Percentiles rank a stretch among this genome's conserved stretches.
Evolutionary conservation across 257 asterid genomes (phyloP).

Genomic region (Nicotiana attenuata): DNA sequence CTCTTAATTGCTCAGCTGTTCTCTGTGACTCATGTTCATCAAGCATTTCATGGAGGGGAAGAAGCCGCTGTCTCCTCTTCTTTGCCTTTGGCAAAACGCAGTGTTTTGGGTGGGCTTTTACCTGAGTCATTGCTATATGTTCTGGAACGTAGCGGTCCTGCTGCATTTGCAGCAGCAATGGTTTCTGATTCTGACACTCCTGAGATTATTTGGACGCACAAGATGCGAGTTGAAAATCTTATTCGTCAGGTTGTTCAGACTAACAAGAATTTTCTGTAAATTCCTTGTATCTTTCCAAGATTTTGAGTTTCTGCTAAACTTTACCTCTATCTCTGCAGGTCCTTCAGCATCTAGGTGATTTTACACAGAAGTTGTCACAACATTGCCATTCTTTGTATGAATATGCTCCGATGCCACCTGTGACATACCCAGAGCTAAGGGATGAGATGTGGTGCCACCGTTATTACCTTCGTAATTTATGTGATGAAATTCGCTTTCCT

Average conservation of each 20-base stretch:
- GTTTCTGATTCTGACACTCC: constrained; percentile 99
- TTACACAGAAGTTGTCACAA: constrained; percentile 88
- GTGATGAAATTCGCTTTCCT: constrained; percentile 96
- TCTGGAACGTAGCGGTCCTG: constrained; percentile 93
- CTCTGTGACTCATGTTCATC: constrained; percentile 86
- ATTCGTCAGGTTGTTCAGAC: constrained; percentile 68
- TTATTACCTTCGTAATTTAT: constrained; percentile 82
- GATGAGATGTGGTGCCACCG: constrained; percentile 99
- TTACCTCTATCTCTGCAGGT: constrained; percentile 45
- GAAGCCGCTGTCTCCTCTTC: constrained; percentile 97
- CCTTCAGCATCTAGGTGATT: constrained; percentile 98
- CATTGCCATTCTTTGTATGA: constrained; percentile 93
- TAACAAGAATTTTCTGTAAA: background rate
- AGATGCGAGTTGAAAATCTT: constrained; percentile 94
- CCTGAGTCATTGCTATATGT: constrained; percentile 98
- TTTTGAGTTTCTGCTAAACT: constrained; percentile 4
- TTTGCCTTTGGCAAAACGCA: constrained; percentile 90
- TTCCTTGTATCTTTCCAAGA: constrained; percentile 5
- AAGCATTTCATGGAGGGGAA: constrained; percentile 99
- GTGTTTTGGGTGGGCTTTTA: constrained; percentile 97
- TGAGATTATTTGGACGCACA: constrained; percentile 99
- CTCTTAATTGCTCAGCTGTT: constrained; percentile 86
- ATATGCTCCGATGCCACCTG: constrained; percentile 99
- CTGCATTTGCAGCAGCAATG: constrained; percentile 96
- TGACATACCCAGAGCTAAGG: constrained; percentile 92